phyloP scores from a whole-genome alignment of 148 eudicot species.

The Spergularia bocconei region DNA sequence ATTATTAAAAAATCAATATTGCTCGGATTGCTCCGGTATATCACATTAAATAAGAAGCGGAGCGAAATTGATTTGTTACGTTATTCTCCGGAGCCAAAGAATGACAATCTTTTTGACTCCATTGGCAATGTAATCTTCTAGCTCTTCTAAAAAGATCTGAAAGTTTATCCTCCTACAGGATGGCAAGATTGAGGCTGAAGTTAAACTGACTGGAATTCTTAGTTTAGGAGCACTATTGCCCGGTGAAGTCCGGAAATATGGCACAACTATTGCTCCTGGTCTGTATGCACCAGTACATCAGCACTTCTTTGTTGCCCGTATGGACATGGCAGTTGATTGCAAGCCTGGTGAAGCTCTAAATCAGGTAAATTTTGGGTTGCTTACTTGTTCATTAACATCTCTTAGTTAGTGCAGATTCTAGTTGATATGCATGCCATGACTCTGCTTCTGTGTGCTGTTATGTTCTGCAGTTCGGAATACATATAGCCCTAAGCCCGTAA shows the following conservation, averaged over 20 bases:
- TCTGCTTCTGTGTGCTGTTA: neutral
- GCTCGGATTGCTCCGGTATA: neutral
- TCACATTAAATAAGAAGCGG: neutral
- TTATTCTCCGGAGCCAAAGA: neutral
- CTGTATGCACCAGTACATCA: constrained; percentile 99
- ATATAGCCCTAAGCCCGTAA: neutral
- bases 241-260: constrained; percentile 92
- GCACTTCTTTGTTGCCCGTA: constrained; percentile 97
- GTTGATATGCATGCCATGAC: neutral
- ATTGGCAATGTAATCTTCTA: neutral
- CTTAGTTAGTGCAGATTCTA: neutral
- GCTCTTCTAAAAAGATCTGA: neutral
- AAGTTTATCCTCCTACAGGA: constrained; percentile 47
- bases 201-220: constrained; percentile 94
- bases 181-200: constrained; percentile 98
- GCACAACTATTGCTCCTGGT: constrained; percentile 96
- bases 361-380: constrained; percentile 53
- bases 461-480: neutral
- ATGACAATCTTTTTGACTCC: neutral
- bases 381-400: neutral
- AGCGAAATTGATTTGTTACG: neutral
- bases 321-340: constrained; percentile 99
- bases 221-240: constrained; percentile 93
- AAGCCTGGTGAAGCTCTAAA: constrained; percentile 92
- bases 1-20: neutral